Base-by-base conservation (phyloP, 2,329 filamentous ascomycete species). In the Trichophyton schoenleinii region DNA sequence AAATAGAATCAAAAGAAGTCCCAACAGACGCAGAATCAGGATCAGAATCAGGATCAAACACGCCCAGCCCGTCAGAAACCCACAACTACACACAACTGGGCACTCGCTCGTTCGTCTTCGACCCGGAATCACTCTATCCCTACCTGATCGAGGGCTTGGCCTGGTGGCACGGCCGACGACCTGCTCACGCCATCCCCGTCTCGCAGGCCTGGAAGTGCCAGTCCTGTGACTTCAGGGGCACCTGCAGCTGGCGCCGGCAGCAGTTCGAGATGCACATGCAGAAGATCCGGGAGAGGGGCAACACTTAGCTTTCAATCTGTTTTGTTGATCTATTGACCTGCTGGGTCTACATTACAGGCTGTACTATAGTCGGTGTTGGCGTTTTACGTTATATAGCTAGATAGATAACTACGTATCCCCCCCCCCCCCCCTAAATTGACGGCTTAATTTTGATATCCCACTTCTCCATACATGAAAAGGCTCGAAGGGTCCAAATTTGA, bases 121-220 rank as follows among this genome's bases (percentile, higher is more conserved):
- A 92, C 61, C 76, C 80, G 0, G 71, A 77, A 0, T 78, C 78
- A 2, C 75, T 96, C 49, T 80, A 86, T 9, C 74, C 72, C 1
- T 95, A 95, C 69, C 71, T 96, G 2, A 70, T 75, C 0, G 79
- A 83, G 2, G 86, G 88, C 65, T 84, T 96, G 81, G 72, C 79
- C n/a, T 96, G 90, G 90, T 97, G 92, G 92, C 83, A 82, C 36
- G 92, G 91, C 0, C 79, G 87, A 67, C 78, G 91, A 15, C 75
- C 81, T 58, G 84, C 91, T 0, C 79, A 80, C 6, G 92, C 92
- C 0, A 91, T 96, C 2, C 80, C 83, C 5, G 81, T 95, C 5
- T 86, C 91, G 68, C 91, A 96, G 67, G 88, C 89, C 0, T 95
- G 87, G 76, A 97, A 96, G 72, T 97, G 92, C 71, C 78, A 84